A percentile compares a stretch with the other conserved stretches of the same genome.
phyloP scores from a whole-genome alignment of 805 yeast genomes.

The Brettanomyces nanus region DNA sequence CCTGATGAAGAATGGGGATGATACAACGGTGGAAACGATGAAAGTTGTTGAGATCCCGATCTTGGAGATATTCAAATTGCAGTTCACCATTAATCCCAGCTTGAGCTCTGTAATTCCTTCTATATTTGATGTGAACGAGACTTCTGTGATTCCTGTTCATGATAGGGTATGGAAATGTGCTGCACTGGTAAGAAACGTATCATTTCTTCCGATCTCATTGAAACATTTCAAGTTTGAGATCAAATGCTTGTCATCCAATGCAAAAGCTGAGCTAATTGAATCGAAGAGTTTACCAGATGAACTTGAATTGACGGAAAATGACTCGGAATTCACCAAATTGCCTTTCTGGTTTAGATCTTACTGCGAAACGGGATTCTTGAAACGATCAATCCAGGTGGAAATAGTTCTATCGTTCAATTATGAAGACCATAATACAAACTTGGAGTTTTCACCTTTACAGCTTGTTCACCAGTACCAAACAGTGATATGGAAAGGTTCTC shows the following conservation, averaged over 20 bases:
- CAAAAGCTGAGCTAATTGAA: constrained; percentile 1
- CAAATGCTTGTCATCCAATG: background rate
- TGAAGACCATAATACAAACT: constrained; percentile 4
- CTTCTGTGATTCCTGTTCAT: constrained; percentile 21
- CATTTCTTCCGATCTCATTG: constrained; percentile 1
- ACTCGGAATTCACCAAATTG: constrained; percentile 24
- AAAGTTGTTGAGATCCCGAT: constrained; percentile 19
- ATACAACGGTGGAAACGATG: constrained; percentile 22
- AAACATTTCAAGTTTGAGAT: background rate
- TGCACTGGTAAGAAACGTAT: constrained; percentile 23
- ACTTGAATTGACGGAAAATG: background rate
- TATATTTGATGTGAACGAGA: constrained; percentile 11
- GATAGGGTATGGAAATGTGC: constrained; percentile 29
- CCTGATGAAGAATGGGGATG: constrained; percentile 23
- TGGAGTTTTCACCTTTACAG: constrained; percentile 2
- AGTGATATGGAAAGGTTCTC: constrained; percentile 39
- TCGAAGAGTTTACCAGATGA: background rate
- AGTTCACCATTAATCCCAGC: constrained; percentile 26
- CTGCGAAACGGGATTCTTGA: constrained; percentile 11
- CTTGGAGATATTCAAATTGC: constrained; percentile 23
- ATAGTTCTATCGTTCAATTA: constrained; percentile 14
- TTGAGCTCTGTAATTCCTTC: constrained; percentile 21
- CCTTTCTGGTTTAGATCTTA: constrained; percentile 19
- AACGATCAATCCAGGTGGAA: constrained; percentile 17
- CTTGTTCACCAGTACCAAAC: constrained; percentile 25